Evolutionary conservation across 108 stramenopile genomes (phyloP), one percentile per base, ranked within the genome.

Genomic region (Hondaea fermentalgiana): DNA sequence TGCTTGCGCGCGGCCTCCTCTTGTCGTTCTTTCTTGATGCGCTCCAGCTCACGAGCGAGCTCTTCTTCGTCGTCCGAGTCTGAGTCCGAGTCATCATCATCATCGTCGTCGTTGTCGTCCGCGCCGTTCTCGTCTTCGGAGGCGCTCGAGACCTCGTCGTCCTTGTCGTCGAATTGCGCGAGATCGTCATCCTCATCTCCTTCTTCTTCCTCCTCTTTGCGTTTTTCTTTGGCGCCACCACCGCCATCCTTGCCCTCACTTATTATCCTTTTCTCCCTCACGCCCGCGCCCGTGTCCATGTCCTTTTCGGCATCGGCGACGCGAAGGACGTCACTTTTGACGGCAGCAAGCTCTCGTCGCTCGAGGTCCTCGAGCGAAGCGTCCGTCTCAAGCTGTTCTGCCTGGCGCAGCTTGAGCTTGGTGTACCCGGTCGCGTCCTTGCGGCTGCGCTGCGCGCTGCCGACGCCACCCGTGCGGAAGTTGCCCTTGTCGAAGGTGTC

Each of bases 51-150:
- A 72, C 97, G 92, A 0, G 96, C 97, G 6, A 95, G 95, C 90
- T 97, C 97, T 69, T 97, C 97, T 88, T 98, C 97, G 72, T 96
- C 96, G 87, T 98, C 98, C 71, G 96, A 96, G 88, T 95, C 95
- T 29, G 93, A 93, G 44, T 96, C 95, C 25, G 91, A 92, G 10
- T 90, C 94, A 17, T 92, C 94, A 43, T 93, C 88, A 60, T 96
- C 96, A 51, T 90, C 87, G 10, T 90, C 87, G 10, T 91, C 57
- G 93, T 94, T 45, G 3, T 51, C 49, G 14, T 51, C 76, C 64
- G 44, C 4, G 49, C 51, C 47, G 45, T 64, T 45, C 44, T 45
- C 45, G 76, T 83, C 90, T 89, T 94, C 93, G 72, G 88, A 90
- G 94, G 95, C 93, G 17, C 91, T 60, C 10, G 91, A 90, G 3